Percentiles rank a stretch among this genome's conserved stretches.
Evolutionary conservation across 805 yeast genomes (phyloP).

Genomic region (Monosporozyma servazzii): DNA sequence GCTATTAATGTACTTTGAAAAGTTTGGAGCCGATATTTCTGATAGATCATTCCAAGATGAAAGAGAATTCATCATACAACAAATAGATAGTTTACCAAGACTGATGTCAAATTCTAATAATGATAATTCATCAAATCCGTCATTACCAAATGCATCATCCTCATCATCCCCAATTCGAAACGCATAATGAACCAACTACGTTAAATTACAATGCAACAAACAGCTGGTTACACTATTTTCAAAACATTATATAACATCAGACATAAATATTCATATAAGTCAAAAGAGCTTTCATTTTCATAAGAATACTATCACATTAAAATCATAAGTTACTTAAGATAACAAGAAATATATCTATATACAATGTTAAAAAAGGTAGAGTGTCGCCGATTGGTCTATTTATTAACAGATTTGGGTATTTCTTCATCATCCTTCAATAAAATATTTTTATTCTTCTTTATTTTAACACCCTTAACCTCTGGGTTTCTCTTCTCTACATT

Average conservation of each 20-base stretch:
- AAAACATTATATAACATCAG: neutral
- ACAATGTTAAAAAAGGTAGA: neutral
- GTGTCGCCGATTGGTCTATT: neutral
- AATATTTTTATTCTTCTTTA: neutral
- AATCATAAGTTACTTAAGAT: neutral
- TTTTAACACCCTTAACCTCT: neutral
- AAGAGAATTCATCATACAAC: conserved; percentile 66
- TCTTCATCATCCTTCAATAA: neutral
- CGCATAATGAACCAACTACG: neutral
- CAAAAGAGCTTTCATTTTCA: neutral
- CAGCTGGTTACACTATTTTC: neutral
- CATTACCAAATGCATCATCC: neutral
- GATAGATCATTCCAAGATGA: conserved; percentile 67
- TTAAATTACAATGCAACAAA: neutral
- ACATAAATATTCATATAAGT: neutral
- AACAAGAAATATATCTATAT: neutral
- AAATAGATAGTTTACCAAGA: conserved; percentile 64
- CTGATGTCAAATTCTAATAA: conserved; percentile 12
- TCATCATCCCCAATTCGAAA: neutral
- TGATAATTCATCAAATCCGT: neutral
- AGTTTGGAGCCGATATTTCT: conserved; percentile 49
- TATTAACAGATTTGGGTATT: neutral
- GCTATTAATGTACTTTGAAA: conserved; percentile 57
- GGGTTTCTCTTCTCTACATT: neutral
- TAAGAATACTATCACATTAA: neutral